Percentiles rank a stretch among this genome's conserved stretches.
phyloP scores from a whole-genome alignment of 345 rosid species.

The Laguncularia racemosa region DNA sequence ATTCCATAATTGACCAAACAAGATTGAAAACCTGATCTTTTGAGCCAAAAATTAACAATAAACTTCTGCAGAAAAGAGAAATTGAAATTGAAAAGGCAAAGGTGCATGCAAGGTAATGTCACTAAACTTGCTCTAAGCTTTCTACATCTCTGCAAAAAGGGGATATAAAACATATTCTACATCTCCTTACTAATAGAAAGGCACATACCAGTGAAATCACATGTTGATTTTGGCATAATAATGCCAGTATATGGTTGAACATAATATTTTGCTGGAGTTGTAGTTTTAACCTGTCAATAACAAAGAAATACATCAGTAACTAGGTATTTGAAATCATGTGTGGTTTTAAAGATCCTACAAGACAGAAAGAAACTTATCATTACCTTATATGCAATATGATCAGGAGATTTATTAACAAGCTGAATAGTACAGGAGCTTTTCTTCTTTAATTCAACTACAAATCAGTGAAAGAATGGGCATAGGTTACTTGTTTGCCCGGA shows the following conservation, averaged over 20 bases:
- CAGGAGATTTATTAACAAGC: constrained; percentile 38
- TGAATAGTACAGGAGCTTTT: constrained; percentile 35
- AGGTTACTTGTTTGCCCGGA: no score
- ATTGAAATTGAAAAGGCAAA: no score
- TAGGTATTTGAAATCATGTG: neutral
- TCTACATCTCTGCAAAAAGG: no score
- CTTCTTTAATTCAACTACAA: constrained; percentile 46
- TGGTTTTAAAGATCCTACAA: neutral
- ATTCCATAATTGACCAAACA: no score
- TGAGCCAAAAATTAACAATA: no score
- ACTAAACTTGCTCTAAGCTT: no score
- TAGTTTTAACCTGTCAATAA: constrained; percentile 44
- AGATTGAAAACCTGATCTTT: no score
- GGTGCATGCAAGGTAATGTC: no score
- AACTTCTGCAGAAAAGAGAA: no score
- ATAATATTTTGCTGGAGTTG: constrained; percentile 46
- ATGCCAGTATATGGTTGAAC: constrained; percentile 44
- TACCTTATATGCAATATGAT: constrained; percentile 55
- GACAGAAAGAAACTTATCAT: neutral
- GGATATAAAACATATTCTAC: no score
- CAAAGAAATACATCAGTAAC: no score
- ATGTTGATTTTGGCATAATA: constrained; percentile 31
- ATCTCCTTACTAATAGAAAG: neutral
- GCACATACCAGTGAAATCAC: constrained; percentile 30
- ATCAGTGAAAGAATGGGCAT: neutral